These are phyloP conservation scores for Paecilomyces niveus DNA, from an alignment of 2,329 filamentous ascomycete species.

Conservation along the genomic window DNA sequence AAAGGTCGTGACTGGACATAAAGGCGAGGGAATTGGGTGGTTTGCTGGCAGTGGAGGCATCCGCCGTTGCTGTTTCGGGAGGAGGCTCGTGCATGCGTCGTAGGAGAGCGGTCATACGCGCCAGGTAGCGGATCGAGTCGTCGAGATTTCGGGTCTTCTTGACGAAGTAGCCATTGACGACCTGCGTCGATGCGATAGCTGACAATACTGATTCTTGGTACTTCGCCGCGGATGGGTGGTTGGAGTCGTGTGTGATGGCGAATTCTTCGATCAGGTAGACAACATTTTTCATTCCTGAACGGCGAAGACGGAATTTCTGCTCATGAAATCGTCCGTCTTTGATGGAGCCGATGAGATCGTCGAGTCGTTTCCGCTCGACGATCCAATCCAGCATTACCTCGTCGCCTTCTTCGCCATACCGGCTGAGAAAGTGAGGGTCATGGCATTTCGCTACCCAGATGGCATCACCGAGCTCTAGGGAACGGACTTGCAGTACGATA, in stretches of 20 bases:
- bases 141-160: slow-evolving; percentile 70
- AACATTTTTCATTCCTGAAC: slow-evolving; percentile 67
- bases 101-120: slow-evolving; percentile 62
- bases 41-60: neutral
- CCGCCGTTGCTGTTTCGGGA: slow-evolving; percentile 5
- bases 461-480: slow-evolving; percentile 66
- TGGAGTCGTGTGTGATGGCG: slow-evolving; percentile 48
- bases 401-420: slow-evolving; percentile 49
- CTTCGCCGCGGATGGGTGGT: slow-evolving; percentile 33
- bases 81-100: slow-evolving; percentile 50
- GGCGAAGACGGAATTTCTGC: slow-evolving; percentile 71
- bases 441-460: slow-evolving; percentile 72
- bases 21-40: slow-evolving; percentile 46
- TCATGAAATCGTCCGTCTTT: slow-evolving; percentile 78
- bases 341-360: slow-evolving; percentile 73
- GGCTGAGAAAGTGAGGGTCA: slow-evolving; percentile 49
- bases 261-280: slow-evolving; percentile 75
- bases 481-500: slow-evolving; percentile 58
- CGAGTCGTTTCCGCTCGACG: slow-evolving; percentile 70
- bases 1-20: slow-evolving; percentile 55
- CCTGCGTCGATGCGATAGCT: slow-evolving; percentile 68
- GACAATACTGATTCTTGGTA: slow-evolving; percentile 64
- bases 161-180: slow-evolving; percentile 71
- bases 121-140: slow-evolving; percentile 69
- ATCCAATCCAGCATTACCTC: slow-evolving; percentile 75